Conservation (phyloP, 345 rosid genomes). For the Ailanthus altissimus region DNA sequence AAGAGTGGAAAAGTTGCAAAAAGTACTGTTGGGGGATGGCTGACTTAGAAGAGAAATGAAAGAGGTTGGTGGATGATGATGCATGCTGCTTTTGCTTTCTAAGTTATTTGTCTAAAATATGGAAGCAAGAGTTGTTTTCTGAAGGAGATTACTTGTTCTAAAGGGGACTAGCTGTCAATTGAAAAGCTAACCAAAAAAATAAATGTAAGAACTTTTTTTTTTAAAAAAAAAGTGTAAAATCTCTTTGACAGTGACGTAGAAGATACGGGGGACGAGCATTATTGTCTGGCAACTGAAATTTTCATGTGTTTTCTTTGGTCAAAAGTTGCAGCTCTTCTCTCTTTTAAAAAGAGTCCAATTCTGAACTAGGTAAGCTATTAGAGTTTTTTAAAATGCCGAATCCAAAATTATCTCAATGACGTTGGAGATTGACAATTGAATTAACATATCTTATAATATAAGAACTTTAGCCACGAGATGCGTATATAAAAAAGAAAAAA, state of each 20-base stretch:
- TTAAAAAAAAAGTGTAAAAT: conserved; percentile 2
- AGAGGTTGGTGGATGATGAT: background rate
- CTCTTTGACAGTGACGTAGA: conserved; percentile 32
- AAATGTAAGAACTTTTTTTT: background rate
- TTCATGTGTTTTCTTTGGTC: background rate
- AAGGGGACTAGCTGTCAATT: background rate
- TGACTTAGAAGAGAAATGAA: background rate
- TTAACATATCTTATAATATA: too few relatives aligned
- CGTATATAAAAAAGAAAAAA: too few relatives aligned
- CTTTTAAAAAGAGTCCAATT: background rate
- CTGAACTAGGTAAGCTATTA: background rate
- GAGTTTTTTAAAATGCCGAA: too few relatives aligned
- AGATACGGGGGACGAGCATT: conserved; percentile 12
- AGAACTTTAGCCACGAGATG: too few relatives aligned
- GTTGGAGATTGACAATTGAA: too few relatives aligned
- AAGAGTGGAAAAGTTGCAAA: background rate
- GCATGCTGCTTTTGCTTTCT: background rate
- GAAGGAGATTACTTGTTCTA: conserved; percentile 21
- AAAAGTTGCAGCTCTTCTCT: background rate
- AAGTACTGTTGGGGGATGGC: background rate
- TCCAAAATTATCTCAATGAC: too few relatives aligned
- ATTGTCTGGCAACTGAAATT: background rate
- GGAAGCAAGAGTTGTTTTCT: conserved; percentile 36
- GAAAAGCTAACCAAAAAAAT: background rate
- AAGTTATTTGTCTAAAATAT: conserved; percentile 17